Evolutionary conservation across 768 basidiomycete genomes (phyloP), one percentile per base, ranked within the genome.

Genomic region (Trametes elegans): DNA sequence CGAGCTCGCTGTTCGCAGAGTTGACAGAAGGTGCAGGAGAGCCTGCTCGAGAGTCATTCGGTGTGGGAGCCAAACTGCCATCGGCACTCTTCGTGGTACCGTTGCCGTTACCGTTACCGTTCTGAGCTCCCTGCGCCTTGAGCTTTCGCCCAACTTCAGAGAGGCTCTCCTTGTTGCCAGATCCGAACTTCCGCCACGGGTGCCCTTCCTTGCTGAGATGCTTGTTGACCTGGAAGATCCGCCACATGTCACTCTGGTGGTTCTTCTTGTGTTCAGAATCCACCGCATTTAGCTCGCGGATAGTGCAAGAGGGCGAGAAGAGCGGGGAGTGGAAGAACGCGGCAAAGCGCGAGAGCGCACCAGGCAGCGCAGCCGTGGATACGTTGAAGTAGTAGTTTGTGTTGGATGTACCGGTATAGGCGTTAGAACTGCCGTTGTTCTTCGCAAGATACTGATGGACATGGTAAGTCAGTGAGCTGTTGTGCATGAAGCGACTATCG

Each of bases 251-350:
- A 2, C 79, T 74, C 68, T 96, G 95, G 42, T 90, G 82, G 67
- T 98, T 99, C 75, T 97, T 96, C 74, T 93, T 92, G 77, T 98
- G 87, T 69, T 99, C 97, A 0, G 93, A 96, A 68, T 99, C 88
- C 36, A 99, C 95, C 1, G 97, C 96, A 62, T 93, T 93, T 58
- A 97, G 78, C 73, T 99, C 96, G 28, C 93, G 83, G 24, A 83
- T 78, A 0, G 93, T 94, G 66, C 93, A 91, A 4, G 88, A 90
- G 0, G 89, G 82, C 1, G 84, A 69, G 66, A 99, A 98, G 36
- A 96, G 79, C 0, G 96, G 96, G n/a, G 84, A 88, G 60, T 90
- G 90, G 72, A 99, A 98, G 74, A 99, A 98, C 0, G 78, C 81
- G 23, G 92, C 72, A 68, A 91, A 87, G 58, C 92, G 85, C 65